phyloP scores from a whole-genome alignment of 1,139 yeast species.

The Blastobotrys raffinosifermentans region DNA sequence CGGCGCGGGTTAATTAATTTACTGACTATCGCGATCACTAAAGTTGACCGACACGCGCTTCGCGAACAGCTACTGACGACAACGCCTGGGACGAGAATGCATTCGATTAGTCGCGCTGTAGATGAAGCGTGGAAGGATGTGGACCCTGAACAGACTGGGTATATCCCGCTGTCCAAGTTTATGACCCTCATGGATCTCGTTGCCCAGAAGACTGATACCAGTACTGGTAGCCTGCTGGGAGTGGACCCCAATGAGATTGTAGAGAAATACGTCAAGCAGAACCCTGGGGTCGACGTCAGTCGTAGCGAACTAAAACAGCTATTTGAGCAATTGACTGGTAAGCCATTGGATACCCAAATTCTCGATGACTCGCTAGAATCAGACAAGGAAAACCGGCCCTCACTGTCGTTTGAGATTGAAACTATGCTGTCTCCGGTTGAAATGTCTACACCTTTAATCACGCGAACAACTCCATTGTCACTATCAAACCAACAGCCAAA shows the following conservation, averaged over 20 bases:
- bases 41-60: too few species aligned
- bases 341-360: constrained; percentile 8
- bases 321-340: constrained; percentile 7
- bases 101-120: constrained; percentile 1
- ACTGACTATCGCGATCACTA: too few species aligned
- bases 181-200: constrained; percentile 7
- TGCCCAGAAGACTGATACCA: constrained; percentile 3
- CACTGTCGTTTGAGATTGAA: too few species aligned
- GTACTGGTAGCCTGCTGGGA: neutral
- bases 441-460: neutral
- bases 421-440: too few species aligned
- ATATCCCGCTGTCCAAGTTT: constrained; percentile 6
- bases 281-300: constrained; percentile 3
- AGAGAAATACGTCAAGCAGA: neutral
- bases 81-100: too few species aligned
- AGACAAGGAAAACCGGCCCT: too few species aligned
- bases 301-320: constrained; percentile 9
- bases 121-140: constrained; percentile 5
- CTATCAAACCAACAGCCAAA: too few species aligned
- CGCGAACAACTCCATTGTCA: constrained; percentile 5
- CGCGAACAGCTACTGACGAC: too few species aligned
- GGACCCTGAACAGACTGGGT: constrained; percentile 1
- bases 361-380: neutral
- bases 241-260: neutral
- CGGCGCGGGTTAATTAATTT: too few species aligned